Base-by-base conservation (phyloP, 1,139 yeast genomes). In the Lodderomyces oxycetoniae region DNA sequence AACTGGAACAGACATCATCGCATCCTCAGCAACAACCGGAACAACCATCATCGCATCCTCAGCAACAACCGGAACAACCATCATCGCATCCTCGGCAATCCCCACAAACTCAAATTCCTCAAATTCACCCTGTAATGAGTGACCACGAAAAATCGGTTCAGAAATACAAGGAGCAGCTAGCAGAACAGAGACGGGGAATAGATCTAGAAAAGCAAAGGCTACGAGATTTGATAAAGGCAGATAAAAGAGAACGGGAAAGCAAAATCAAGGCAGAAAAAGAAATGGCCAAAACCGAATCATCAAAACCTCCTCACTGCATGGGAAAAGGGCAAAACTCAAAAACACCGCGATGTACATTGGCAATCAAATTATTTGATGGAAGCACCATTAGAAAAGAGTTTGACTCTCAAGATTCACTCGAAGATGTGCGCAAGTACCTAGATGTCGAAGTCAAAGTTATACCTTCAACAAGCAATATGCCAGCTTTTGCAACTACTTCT, bases 391-490 rank as follows among this genome's bases (percentile, higher is more conserved):
- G 56, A 37, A 67, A 70, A 24, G 60, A 53, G 13, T 79, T 79
- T 42, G 37, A 46, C 4, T 41, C 64, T 1, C 39, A 57, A 15
- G 68, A 72, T 15, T 66, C 76, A 2, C 61, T 78, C 29, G 53
- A 54, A 28, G 74, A 68, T 35, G 88, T 81, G 4, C 66, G 91
- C 34, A 52, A 50, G 13, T 82, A 87, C 86, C 63, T 82, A 5
- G 86, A 79, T 41, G 45, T 45, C 5, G 71, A 71, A 4, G 59
- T 64, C 22, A 61, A 47, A 26, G 47, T 61, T 7, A 48, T 58
- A 2, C 54, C 59, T 4, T 44, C 49, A 13, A 38, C 50, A 22
- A 48, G 41, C 13, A 47, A 52, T 8, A 48, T 61, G 57, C 70
- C 70, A 1, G 52, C 68, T 3, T 65, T 65, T 49, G 69, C 71